Conservation (phyloP, 2,329 filamentous ascomycete species). For the Penicillium crustosum region DNA sequence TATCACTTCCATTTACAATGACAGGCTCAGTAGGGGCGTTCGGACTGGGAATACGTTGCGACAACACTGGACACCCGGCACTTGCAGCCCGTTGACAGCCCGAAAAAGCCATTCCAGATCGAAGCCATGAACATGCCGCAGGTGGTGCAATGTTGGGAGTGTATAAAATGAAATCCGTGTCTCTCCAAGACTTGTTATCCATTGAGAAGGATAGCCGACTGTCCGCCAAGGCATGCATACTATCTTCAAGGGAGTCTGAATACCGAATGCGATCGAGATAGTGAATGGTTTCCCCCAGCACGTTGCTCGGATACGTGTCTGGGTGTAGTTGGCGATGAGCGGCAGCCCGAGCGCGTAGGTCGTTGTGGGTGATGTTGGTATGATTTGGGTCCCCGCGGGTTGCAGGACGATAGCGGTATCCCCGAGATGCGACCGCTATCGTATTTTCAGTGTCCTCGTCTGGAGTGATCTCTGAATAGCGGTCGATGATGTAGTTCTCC, state of each 20-base stretch:
- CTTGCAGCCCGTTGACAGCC: conserved; percentile 61
- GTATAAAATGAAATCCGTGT: conserved; percentile 60
- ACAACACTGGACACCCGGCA: conserved; percentile 29
- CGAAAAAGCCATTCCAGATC: conserved; percentile 60
- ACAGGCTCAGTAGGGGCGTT: conserved; percentile 34
- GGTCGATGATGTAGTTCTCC: conserved; percentile 43
- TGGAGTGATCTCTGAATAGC: conserved; percentile 30
- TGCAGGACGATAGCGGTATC: conserved; percentile 36
- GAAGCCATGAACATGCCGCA: conserved; percentile 60
- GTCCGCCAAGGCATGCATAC: conserved; percentile 53
- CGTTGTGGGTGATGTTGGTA: conserved; percentile 31
- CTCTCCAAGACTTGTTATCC: conserved; percentile 54
- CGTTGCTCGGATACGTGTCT: conserved; percentile 35
- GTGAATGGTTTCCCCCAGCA: conserved; percentile 59
- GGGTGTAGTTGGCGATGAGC: conserved; percentile 40
- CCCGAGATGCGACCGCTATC: conserved; percentile 20
- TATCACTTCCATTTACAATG: conserved; percentile 38
- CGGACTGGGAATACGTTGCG: conserved; percentile 31
- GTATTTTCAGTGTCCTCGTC: conserved; percentile 29
- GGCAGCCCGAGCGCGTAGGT: conserved; percentile 37
- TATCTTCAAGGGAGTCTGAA: conserved; percentile 55
- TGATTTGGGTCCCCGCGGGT: conserved; percentile 31
- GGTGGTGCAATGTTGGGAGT: conserved; percentile 52
- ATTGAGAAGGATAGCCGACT: conserved; percentile 52
- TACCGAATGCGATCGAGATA: conserved; percentile 61